These are phyloP conservation scores for Porcisia deanei DNA, from an alignment of 208 protist species.

Conservation along the genomic window DNA sequence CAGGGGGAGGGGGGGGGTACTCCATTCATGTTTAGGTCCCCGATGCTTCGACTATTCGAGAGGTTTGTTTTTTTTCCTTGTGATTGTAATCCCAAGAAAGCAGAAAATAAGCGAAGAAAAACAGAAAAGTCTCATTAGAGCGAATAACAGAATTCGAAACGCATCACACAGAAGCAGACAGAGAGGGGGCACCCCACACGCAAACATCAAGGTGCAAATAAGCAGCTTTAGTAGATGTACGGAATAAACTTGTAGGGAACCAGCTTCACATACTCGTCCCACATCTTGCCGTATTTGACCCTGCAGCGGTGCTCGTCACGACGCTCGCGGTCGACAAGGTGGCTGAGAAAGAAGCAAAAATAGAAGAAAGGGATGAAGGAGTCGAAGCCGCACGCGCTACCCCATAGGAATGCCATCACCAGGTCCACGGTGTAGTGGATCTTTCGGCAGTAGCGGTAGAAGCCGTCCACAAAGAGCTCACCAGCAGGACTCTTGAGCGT, in stretches of 20 bases:
- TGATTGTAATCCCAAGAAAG: neutral
- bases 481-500: conserved; percentile 85
- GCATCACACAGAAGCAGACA: too few species aligned
- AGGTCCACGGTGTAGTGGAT: conserved; percentile 95
- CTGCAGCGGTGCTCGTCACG: conserved; percentile 88
- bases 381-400: conserved; percentile 86
- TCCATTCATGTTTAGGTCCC: too few species aligned
- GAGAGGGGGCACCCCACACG: neutral
- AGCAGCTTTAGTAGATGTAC: conserved; percentile 83
- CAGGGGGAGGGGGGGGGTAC: too few species aligned
- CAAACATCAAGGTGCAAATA: neutral
- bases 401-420: conserved; percentile 93
- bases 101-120: neutral
- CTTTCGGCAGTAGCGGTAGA: conserved; percentile 94
- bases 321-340: conserved; percentile 90
- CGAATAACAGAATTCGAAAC: neutral
- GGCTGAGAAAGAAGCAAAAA: conserved; percentile 91
- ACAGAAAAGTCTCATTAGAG: too few species aligned
- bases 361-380: conserved; percentile 96
- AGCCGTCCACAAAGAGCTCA: conserved; percentile 93
- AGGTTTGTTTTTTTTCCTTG: neutral
- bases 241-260: conserved; percentile 97
- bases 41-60: too few species aligned
- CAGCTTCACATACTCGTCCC: conserved; percentile 92
- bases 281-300: conserved; percentile 94